phyloP scores from a whole-genome alignment of 1,284 basidiomycete genomes.

The Cerioporus squamosus region DNA sequence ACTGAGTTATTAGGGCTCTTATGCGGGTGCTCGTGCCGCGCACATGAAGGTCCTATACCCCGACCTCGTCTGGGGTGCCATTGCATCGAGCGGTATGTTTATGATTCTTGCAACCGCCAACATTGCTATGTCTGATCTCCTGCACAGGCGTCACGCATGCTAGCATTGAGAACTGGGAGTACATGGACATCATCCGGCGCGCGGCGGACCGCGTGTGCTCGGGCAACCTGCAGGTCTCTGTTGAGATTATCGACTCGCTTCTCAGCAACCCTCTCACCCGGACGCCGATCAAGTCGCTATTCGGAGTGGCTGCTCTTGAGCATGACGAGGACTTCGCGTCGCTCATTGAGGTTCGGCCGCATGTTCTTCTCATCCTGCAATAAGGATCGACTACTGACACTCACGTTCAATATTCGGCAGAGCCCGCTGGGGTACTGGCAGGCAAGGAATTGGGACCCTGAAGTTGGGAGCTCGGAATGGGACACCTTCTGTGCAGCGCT shows the following conservation, averaged over 20 bases:
- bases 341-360: constrained; percentile 55
- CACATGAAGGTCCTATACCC: constrained; percentile 92
- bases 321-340: constrained; percentile 84
- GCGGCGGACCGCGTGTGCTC: constrained; percentile 79
- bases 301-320: constrained; percentile 69
- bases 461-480: constrained; percentile 61
- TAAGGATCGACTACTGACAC: background rate
- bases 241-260: constrained; percentile 67
- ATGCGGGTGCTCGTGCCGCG: constrained; percentile 93
- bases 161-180: constrained; percentile 77
- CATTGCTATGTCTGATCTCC: background rate
- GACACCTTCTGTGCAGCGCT: constrained; percentile 76
- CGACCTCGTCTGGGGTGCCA: constrained; percentile 88
- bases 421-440: constrained; percentile 61
- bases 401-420: constrained; percentile 31
- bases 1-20: constrained; percentile 64
- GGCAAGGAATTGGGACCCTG: constrained; percentile 78
- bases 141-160: constrained; percentile 74
- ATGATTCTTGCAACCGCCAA: too few relatives aligned
- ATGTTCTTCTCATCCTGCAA: background rate
- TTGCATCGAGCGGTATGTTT: constrained; percentile 79
- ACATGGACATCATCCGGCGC: constrained; percentile 84
- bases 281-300: constrained; percentile 65
- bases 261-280: constrained; percentile 52
- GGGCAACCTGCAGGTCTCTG: constrained; percentile 65